Evolutionary conservation across 345 rosid genomes (phyloP).

Genomic region (Clausena lansium): DNA sequence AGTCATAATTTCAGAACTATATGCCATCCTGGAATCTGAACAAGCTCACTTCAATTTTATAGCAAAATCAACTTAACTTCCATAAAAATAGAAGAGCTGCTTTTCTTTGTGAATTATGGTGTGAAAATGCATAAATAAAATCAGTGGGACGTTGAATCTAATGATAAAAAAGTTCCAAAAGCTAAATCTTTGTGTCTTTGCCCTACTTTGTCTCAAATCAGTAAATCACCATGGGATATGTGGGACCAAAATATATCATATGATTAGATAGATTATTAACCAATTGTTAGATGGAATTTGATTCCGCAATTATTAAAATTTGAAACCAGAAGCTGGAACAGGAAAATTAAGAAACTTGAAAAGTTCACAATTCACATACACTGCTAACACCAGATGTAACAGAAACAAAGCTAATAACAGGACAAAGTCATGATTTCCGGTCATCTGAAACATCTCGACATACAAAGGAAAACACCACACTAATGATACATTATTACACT

Average conservation of each 20-base stretch:
- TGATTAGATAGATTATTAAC: constrained; percentile 28
- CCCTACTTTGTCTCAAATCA: constrained; percentile 16
- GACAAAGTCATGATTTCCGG: constrained; percentile 44
- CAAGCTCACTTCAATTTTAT: background rate
- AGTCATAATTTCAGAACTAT: background rate
- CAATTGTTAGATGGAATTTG: constrained; percentile 27
- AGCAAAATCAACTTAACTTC: background rate
- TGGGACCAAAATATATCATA: constrained; percentile 28
- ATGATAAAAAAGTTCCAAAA: constrained; percentile 19
- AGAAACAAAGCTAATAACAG: constrained; percentile 38
- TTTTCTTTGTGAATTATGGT: background rate
- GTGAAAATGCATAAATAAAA: background rate
- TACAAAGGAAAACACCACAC: constrained; percentile 60
- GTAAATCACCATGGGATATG: constrained; percentile 17
- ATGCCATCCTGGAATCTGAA: background rate
- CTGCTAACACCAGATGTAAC: constrained; percentile 36
- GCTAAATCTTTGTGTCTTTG: constrained; percentile 33
- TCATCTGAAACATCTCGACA: constrained; percentile 46
- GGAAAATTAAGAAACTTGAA: constrained; percentile 13
- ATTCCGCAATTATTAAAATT: constrained; percentile 32
- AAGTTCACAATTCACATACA: constrained; percentile 48
- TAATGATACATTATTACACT: constrained; percentile 51
- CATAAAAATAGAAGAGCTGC: background rate
- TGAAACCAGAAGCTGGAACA: constrained; percentile 23
- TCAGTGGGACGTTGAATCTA: background rate